Conservation (phyloP, 2,329 filamentous ascomycete genomes). For the Phaeosphaeria sp. region DNA sequence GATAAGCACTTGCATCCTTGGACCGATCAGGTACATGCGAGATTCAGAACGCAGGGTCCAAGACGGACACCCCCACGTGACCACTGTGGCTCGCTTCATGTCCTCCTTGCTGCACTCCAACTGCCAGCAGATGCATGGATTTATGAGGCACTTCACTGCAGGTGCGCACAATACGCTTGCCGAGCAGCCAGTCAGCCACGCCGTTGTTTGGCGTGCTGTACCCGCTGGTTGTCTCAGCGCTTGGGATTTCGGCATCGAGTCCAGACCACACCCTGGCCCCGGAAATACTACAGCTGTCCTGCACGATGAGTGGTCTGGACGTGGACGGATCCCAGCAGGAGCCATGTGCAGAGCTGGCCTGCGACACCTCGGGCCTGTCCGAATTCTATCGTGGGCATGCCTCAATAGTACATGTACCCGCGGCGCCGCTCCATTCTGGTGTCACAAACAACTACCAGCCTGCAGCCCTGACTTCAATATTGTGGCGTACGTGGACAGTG, state of each 20-base stretch:
- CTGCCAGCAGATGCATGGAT: neutral
- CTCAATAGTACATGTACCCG: neutral
- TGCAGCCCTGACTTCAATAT: neutral
- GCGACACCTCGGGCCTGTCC: slow-evolving; percentile 5
- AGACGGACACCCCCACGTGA: neutral
- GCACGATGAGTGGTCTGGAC: slow-evolving; percentile 11
- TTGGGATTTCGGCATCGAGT: neutral
- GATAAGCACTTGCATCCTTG: slow-evolving; percentile 1
- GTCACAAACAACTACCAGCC: neutral
- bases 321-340: neutral
- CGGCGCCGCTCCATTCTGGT: neutral
- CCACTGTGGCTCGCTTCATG: neutral
- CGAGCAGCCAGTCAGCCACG: neutral
- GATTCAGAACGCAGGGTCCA: slow-evolving; percentile 2
- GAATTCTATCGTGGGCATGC: slow-evolving; percentile 5
- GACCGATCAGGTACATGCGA: slow-evolving; percentile 6
- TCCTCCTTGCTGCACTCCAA: neutral
- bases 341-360: slow-evolving; percentile 1
- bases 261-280: slow-evolving; percentile 11
- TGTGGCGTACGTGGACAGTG: neutral
- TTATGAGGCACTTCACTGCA: neutral
- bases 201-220: neutral
- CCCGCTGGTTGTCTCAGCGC: neutral
- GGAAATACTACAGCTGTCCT: slow-evolving; percentile 5
- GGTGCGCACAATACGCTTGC: too few relatives aligned